These are phyloP conservation scores for Colletotrichum sp. DNA, from an alignment of 2,329 filamentous ascomycete genomes.

Conservation along the genomic window DNA sequence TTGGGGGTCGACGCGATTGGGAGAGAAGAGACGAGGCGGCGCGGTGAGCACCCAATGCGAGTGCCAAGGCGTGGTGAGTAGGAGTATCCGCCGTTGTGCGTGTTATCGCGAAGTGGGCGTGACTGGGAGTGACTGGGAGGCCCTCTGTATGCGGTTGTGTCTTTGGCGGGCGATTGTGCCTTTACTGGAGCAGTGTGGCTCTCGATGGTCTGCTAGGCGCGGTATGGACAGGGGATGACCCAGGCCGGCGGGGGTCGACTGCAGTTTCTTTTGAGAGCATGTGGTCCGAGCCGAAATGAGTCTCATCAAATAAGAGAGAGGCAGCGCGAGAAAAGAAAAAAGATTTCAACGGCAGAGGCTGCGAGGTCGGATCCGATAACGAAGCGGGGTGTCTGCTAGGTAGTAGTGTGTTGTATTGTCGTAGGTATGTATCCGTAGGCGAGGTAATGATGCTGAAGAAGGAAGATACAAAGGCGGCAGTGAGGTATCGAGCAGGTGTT, in stretches of 20 bases:
- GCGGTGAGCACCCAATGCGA: background rate
- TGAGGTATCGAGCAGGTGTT: background rate
- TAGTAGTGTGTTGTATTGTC: background rate
- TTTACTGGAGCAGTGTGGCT: constrained; percentile 2
- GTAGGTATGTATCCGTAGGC: background rate
- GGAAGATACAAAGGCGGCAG: background rate
- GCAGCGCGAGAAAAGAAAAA: background rate
- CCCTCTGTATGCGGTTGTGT: background rate
- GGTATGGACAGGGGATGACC: constrained; percentile 1
- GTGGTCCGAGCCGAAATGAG: constrained; percentile 21
- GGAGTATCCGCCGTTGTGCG: background rate
- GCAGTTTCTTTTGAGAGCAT: constrained; percentile 17
- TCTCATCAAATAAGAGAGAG: constrained; percentile 1
- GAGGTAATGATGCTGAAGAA: background rate
- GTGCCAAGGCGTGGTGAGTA: background rate
- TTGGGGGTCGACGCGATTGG: constrained; percentile 1
- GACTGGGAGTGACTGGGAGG: background rate
- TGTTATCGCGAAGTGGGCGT: background rate
- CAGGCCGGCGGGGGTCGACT: background rate
- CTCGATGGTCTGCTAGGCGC: background rate
- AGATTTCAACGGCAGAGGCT: background rate
- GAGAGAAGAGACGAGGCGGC: background rate
- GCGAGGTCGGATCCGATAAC: background rate
- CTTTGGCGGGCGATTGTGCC: background rate
- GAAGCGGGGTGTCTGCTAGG: background rate